Percentiles rank a stretch among this genome's conserved stretches.
Evolutionary conservation across 768 basidiomycete species (phyloP).

Genomic region (Tremella fuciformis): DNA sequence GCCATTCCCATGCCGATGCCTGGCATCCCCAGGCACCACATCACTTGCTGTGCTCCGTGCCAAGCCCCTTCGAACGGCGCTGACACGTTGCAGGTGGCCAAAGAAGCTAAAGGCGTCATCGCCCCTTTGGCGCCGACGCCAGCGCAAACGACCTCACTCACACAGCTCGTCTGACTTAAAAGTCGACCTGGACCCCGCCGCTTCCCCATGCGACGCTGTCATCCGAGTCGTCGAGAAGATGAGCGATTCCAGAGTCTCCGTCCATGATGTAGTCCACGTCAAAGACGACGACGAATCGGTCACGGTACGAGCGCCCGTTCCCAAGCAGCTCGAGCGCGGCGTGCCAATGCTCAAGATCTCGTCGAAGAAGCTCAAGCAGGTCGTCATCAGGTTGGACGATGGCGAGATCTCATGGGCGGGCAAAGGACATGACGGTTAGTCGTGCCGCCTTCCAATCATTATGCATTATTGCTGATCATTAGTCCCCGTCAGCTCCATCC

Average conservation of each 20-base stretch:
- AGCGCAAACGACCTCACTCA: too few relatives aligned
- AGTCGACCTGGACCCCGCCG: too few relatives aligned
- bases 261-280: conserved; percentile 4
- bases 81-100: background rate
- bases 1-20: background rate
- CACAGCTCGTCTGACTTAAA: too few relatives aligned
- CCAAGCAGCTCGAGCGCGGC: conserved; percentile 28
- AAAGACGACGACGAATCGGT: background rate
- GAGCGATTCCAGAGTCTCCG: background rate
- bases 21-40: background rate
- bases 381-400: conserved; percentile 69
- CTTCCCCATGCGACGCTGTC: too few relatives aligned
- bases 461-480: conserved; percentile 6
- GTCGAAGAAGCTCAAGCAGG: conserved; percentile 68
- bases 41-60: too few relatives aligned
- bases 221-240: too few relatives aligned
- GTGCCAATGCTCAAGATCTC: conserved; percentile 77
- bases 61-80: background rate
- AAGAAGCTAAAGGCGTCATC: too few relatives aligned
- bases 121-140: too few relatives aligned
- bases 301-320: conserved; percentile 14
- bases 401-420: conserved; percentile 56
- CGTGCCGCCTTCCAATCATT: conserved; percentile 1
- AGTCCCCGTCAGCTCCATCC: conserved; percentile 85
- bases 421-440: conserved; percentile 32